Evolutionary conservation across 2,329 filamentous ascomycete species (phyloP), one percentile per base, ranked within the genome.

Genomic region (Hypoxylon sp.): DNA sequence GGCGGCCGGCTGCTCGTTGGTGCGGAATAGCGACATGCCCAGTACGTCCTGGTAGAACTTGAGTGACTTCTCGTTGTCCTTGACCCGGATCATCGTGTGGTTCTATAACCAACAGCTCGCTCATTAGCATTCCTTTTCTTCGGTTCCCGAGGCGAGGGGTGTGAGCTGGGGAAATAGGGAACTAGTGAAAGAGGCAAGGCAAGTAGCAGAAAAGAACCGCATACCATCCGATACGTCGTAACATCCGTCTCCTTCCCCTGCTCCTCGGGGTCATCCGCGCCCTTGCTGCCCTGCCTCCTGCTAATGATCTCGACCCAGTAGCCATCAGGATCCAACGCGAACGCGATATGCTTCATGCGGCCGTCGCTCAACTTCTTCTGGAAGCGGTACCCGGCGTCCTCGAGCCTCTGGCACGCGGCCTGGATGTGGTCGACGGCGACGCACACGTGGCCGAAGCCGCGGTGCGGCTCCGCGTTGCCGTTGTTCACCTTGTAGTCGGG

Each of bases 61-160:
- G 73, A 94, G 82, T 13, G 89, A 91, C 77, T 87, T 88, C 74
- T 92, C 85, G 22, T 84, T 82, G 70, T 92, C 88, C 81, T 97
- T 98, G 80, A 98, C 90, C 28, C 95, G 91, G 71, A 99, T 87
- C 95, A 98, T 98, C 59, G 91, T 93, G 80, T 95, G 92, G 80
- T 95, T 94, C 88, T 90, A 64, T n/a, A n/a, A n/a, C n/a, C n/a
- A n/a, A n/a, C n/a, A n/a, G n/a, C 8, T 6, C 10, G 24, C 6
- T 24, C 26, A 47, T 69, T 59, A 68, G 52, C 43, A 19, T 15
- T 19, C 11, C 10, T 3, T 44, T 24, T 28, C 20, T 49, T 19
- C 15, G 15, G 5, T 30, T 17, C 7, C 7, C 24, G 24, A 7
- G 24, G 24, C 24, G 24, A 26, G 24, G 24, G 24, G 7, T 26